These are phyloP conservation scores for Gryganskiella cystojenkinii DNA, from an alignment of 192 early-diverging fungal species.

Conservation along the genomic window DNA sequence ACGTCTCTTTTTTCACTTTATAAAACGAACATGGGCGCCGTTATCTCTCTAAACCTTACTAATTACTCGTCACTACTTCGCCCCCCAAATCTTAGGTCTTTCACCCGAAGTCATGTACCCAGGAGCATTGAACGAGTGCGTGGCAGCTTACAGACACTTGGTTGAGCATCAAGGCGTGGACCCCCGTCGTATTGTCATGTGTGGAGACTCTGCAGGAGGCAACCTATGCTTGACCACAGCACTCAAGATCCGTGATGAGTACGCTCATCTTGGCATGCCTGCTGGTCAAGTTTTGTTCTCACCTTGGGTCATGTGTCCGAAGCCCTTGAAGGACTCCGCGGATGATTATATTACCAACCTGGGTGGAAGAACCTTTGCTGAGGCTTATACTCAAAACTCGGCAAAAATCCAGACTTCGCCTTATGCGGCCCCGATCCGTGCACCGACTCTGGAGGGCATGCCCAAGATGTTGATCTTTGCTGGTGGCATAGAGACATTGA, in stretches of 20 bases:
- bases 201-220: slow-evolving; percentile 52
- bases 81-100: slow-evolving; percentile 24
- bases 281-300: slow-evolving; percentile 48
- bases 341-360: slow-evolving; percentile 33
- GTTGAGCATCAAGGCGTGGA: slow-evolving; percentile 31
- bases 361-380: slow-evolving; percentile 16
- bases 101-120: slow-evolving; percentile 41
- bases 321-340: slow-evolving; percentile 19
- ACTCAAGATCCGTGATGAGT: slow-evolving; percentile 41
- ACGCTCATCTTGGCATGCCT: slow-evolving; percentile 20
- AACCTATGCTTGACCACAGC: slow-evolving; percentile 40
- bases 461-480: slow-evolving; percentile 38
- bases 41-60: background rate
- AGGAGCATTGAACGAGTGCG: slow-evolving; percentile 44
- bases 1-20: background rate
- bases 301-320: slow-evolving; percentile 46
- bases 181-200: slow-evolving; percentile 45
- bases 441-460: slow-evolving; percentile 14
- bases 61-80: too few species aligned
- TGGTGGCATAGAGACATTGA: slow-evolving; percentile 33
- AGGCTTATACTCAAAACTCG: slow-evolving; percentile 32
- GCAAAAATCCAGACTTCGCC: slow-evolving; percentile 25
- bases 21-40: background rate
- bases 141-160: slow-evolving; percentile 50
- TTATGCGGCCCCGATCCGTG: slow-evolving; percentile 28